Evolutionary conservation across 176 grass and related monocot genomes (phyloP).

Genomic region (Eragrostis curvula): DNA sequence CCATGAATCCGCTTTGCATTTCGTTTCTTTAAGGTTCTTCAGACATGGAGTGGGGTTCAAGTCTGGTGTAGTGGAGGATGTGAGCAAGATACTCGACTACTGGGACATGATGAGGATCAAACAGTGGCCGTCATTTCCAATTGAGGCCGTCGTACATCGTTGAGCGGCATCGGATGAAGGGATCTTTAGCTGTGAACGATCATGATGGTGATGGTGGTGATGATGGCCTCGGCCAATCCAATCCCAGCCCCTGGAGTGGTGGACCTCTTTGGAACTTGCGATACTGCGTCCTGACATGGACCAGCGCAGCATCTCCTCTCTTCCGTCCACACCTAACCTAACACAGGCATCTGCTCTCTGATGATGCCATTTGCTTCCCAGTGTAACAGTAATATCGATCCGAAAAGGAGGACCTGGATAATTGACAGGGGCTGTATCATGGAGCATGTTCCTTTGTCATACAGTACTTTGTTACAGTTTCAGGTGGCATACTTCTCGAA

Average conservation of each 20-base stretch:
- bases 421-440: background rate
- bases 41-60: constrained; percentile 29
- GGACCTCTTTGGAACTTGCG: constrained; percentile 52
- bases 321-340: constrained; percentile 44
- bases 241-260: background rate
- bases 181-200: constrained; percentile 54
- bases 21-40: background rate
- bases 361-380: background rate
- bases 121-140: constrained; percentile 45
- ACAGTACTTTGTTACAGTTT: background rate
- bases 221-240: constrained; percentile 39
- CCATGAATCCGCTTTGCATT: constrained; percentile 13
- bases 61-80: constrained; percentile 30
- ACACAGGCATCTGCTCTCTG: background rate
- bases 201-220: constrained; percentile 32
- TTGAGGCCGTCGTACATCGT: constrained; percentile 41
- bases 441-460: background rate
- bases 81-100: background rate
- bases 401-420: background rate
- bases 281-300: constrained; percentile 48
- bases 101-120: constrained; percentile 34
- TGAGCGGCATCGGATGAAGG: constrained; percentile 40
- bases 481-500: background rate
- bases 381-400: background rate
- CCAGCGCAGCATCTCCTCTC: constrained; percentile 38